Base-by-base conservation (phyloP, 2,329 filamentous ascomycete genomes). In the Pseudogymnoascus sp. region DNA sequence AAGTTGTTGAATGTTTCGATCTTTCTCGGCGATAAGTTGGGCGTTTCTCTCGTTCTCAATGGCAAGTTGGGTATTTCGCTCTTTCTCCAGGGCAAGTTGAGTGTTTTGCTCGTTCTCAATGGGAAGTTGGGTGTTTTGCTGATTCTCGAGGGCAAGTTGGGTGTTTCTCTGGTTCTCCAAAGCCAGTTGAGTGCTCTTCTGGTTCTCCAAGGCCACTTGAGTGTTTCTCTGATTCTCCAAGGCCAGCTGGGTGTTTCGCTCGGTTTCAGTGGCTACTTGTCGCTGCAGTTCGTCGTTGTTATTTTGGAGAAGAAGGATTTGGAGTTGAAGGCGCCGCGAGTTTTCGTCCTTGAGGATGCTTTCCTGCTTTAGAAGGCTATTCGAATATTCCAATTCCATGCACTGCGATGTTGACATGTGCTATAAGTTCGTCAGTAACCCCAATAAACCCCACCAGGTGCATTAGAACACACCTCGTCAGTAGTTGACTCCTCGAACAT, bases 331-430 rank as follows among this genome's bases (percentile, higher is more conserved):
- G 65, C 86, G 82, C 57, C 92, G 85, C 39, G 84, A 79, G 63
- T 87, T 84, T 72, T 97, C 92, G 66, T 91, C 85, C 68, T 89
- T 89, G 66, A 84, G 77, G 61, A 95, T 79, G 9, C 87, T 77
- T 60, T 89, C 82, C 36, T 88, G 82, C 61, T 85, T 79, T 67
- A 87, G 84, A 61, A 83, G 74, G 66, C 81, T 82, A 63, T 81
- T 80, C 66, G 88, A 84, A 71, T 92, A 90, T 68, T 83, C 83
- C 64, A 88, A 75, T 71, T 95, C 90, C 60, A 92, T 80, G 54
- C 35, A 61, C 61, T 72, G 68, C n/a, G 69, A 67, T 62, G 67
- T 69, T 11, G 68, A 65, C n/a, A 72, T 61, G 59, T 68, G 64
- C 71, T 72, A 39, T 59, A 59, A 26, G 15, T 39, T 39, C n/a